Evolutionary conservation across 1,139 yeast genomes (phyloP).

Genomic region (Meyerozyma sp.): DNA sequence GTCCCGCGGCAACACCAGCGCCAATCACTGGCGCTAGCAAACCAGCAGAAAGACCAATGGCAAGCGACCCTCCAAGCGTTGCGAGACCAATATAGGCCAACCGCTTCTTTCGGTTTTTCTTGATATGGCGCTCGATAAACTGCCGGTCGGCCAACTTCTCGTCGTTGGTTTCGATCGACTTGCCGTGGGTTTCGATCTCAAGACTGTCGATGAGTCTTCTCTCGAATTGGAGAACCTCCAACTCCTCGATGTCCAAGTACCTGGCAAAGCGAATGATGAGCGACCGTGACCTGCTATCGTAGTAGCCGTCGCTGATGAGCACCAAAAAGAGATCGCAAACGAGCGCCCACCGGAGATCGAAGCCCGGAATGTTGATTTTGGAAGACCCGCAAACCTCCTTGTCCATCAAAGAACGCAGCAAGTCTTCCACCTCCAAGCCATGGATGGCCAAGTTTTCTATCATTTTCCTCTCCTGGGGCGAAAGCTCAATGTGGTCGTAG

Average conservation of each 20-base stretch:
- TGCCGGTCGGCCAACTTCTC: conserved; percentile 75
- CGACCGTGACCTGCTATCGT: conserved; percentile 85
- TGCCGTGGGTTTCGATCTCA: conserved; percentile 70
- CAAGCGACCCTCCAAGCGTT: conserved; percentile 94
- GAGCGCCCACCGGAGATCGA: conserved; percentile 90
- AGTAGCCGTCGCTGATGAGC: conserved; percentile 75
- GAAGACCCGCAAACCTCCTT: conserved; percentile 5
- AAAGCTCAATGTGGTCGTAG: conserved; percentile 75
- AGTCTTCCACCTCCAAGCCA: conserved; percentile 71
- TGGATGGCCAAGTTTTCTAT: conserved; percentile 82
- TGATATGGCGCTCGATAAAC: conserved; percentile 65
- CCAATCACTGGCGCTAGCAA: conserved; percentile 96
- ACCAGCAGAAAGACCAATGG: conserved; percentile 93
- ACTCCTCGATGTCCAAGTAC: conserved; percentile 47
- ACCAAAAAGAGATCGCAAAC: conserved; percentile 84
- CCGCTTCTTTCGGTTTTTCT: conserved; percentile 58
- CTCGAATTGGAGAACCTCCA: conserved; percentile 86
- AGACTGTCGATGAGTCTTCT: conserved; percentile 84
- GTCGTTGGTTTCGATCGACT: conserved; percentile 47
- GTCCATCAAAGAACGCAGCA: conserved; percentile 49
- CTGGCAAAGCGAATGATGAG: conserved; percentile 63
- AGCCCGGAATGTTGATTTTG: conserved; percentile 25
- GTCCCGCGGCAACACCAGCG: conserved; percentile 96
- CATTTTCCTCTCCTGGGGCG: conserved; percentile 75
- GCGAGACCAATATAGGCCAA: conserved; percentile 90